phyloP scores from a whole-genome alignment of 2,329 filamentous ascomycete genomes.

The Truncatella angustata region DNA sequence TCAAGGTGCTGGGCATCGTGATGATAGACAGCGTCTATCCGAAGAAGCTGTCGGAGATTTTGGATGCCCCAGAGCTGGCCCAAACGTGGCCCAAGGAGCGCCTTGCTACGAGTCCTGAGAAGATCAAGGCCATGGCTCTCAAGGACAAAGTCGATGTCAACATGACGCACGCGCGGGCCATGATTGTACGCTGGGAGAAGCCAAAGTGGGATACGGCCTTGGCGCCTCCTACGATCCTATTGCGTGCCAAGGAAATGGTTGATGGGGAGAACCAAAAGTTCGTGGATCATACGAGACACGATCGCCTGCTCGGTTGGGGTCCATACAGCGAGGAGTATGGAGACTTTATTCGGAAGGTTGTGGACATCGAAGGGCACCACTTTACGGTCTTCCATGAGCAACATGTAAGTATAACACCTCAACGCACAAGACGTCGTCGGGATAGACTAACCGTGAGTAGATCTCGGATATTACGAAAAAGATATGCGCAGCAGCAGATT shows the following conservation, averaged over 20 bases:
- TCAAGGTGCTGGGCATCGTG: constrained; percentile 48
- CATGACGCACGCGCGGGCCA: constrained; percentile 30
- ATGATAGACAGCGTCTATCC: constrained; percentile 52
- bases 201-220: constrained; percentile 20
- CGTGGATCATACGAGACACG: constrained; percentile 43
- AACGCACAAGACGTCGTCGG: no score
- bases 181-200: constrained; percentile 25
- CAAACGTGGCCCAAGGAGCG: constrained; percentile 23
- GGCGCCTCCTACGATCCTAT: constrained; percentile 40
- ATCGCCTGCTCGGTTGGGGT: constrained; percentile 48
- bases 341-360: constrained; percentile 40
- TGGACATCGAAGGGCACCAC: constrained; percentile 52
- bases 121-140: constrained; percentile 26
- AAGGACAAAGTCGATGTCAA: constrained; percentile 30
- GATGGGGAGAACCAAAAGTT: constrained; percentile 28
- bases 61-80: constrained; percentile 14
- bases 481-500: constrained; percentile 23
- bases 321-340: constrained; percentile 34
- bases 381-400: constrained; percentile 34
- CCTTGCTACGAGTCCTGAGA: constrained; percentile 21
- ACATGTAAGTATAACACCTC: constrained; percentile 22
- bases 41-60: constrained; percentile 16
- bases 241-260: constrained; percentile 42
- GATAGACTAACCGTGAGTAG: constrained; percentile 13
- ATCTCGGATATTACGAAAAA: constrained; percentile 22